Conservation (phyloP, 768 basidiomycete genomes). For the Naganishia friedmannii region DNA sequence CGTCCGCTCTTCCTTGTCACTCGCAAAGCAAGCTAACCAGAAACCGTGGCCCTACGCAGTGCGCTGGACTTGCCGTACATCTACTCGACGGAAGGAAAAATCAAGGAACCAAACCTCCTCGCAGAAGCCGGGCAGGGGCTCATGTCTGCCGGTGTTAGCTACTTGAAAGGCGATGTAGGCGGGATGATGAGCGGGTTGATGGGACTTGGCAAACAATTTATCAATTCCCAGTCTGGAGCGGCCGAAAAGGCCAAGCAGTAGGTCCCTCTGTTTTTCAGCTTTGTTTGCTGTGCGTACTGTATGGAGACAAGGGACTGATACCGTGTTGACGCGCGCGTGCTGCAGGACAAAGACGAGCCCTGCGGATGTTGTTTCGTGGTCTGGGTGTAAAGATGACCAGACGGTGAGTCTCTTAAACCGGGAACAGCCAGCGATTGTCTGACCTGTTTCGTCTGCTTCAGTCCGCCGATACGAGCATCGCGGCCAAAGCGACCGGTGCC, state of each 20-base stretch:
- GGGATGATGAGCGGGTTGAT: conserved; percentile 73
- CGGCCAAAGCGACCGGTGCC: conserved; percentile 56
- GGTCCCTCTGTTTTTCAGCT: background rate
- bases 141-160: conserved; percentile 71
- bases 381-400: conserved; percentile 56
- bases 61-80: conserved; percentile 61
- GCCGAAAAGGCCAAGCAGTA: conserved; percentile 59
- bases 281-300: too few species aligned
- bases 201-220: conserved; percentile 70
- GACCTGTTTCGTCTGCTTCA: background rate
- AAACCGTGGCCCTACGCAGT: conserved; percentile 50
- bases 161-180: conserved; percentile 68
- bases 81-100: conserved; percentile 90
- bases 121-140: conserved; percentile 84
- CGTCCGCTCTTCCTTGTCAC: background rate
- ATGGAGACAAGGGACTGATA: background rate
- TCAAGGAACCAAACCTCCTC: conserved; percentile 88
- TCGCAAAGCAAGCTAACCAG: background rate
- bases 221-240: conserved; percentile 64
- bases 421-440: too few species aligned
- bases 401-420: conserved; percentile 43
- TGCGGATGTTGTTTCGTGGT: conserved; percentile 67
- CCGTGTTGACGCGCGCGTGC: conserved; percentile 1
- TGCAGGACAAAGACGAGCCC: conserved; percentile 63
- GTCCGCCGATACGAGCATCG: conserved; percentile 55